These are phyloP conservation scores for Nicotiana knightiana DNA, from an alignment of 257 asterid genomes.

Conservation along the genomic window DNA sequence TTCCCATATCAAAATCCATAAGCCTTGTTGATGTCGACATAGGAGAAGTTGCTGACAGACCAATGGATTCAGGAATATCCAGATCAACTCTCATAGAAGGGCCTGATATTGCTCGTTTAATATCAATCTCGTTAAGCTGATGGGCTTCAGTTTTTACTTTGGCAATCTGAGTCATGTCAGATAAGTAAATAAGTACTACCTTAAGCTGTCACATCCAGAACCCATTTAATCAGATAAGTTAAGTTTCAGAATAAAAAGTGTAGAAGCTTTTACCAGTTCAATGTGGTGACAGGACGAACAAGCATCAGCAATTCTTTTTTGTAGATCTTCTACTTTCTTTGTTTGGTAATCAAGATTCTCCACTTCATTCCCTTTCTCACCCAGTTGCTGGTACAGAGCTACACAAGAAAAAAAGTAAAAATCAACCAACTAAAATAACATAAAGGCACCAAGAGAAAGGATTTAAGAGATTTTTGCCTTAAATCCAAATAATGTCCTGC, in stretches of 20 bases:
- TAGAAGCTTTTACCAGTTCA: constrained; percentile 51
- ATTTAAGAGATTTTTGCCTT: not conserved
- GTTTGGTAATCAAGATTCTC: constrained; percentile 63
- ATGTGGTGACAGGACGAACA: constrained; percentile 58
- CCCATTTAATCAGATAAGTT: not conserved
- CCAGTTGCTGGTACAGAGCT: constrained; percentile 83
- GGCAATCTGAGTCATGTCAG: constrained; percentile 42
- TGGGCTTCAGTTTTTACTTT: constrained; percentile 51
- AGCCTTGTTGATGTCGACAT: constrained; percentile 58
- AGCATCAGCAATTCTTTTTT: constrained; percentile 57
- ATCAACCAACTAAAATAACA: constrained; percentile 4
- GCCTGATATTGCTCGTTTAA: constrained; percentile 62
- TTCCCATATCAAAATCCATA: constrained; percentile 75
- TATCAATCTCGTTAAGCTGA: constrained; percentile 50
- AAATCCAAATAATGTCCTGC: not conserved
- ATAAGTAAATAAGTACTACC: not conserved
- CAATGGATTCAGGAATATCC: constrained; percentile 96
- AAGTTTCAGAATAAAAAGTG: not conserved
- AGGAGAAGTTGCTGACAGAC: constrained; percentile 46
- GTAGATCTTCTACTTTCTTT: constrained; percentile 76
- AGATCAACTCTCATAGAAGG: constrained; percentile 62
- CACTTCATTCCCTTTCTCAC: constrained; percentile 63
- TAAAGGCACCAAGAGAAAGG: not conserved
- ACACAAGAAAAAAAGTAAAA: constrained; percentile 19
- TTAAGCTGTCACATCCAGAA: not conserved